Evolutionary conservation across 805 yeast genomes (phyloP).

Genomic region (Maudiozyma pseudohumilis): DNA sequence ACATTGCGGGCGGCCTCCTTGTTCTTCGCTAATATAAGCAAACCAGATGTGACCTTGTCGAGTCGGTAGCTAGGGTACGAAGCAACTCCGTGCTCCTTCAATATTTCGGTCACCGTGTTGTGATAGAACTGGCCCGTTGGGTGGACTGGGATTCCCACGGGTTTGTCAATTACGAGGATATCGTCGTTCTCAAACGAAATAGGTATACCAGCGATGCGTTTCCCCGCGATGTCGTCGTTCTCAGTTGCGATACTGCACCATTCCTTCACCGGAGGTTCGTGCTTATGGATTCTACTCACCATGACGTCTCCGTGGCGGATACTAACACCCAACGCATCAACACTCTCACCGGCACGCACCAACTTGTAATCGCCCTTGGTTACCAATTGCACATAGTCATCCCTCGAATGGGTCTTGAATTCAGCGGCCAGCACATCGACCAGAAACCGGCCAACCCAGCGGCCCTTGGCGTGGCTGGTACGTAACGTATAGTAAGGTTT

Average conservation of each 20-base stretch:
- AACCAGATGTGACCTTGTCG: slow-evolving; percentile 87
- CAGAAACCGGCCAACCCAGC: slow-evolving; percentile 35
- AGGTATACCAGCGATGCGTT: slow-evolving; percentile 36
- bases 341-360: slow-evolving; percentile 10
- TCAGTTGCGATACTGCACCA: slow-evolving; percentile 18
- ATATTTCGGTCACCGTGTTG: slow-evolving; percentile 61
- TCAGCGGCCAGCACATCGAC: slow-evolving; percentile 33
- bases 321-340: slow-evolving; percentile 7
- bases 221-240: slow-evolving; percentile 3
- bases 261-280: slow-evolving; percentile 73
- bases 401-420: slow-evolving; percentile 23
- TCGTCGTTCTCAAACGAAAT: slow-evolving; percentile 65
- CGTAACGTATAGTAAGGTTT: slow-evolving; percentile 34
- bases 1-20: slow-evolving; percentile 48
- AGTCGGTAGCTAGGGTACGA: slow-evolving; percentile 80
- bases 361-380: slow-evolving; percentile 14
- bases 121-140: slow-evolving; percentile 81
- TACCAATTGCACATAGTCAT: slow-evolving; percentile 16
- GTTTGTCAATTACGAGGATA: slow-evolving; percentile 80
- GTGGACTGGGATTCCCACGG: slow-evolving; percentile 89
- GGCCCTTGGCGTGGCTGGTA: slow-evolving; percentile 33
- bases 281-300: slow-evolving; percentile 47
- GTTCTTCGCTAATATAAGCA: slow-evolving; percentile 45
- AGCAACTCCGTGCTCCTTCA: slow-evolving; percentile 52
- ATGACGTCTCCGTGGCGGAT: slow-evolving; percentile 24